Evolutionary conservation across 495 filamentous ascomycete genomes (phyloP), one percentile per base, ranked within the genome.

Genomic region (Geopyxis carbonaria): DNA sequence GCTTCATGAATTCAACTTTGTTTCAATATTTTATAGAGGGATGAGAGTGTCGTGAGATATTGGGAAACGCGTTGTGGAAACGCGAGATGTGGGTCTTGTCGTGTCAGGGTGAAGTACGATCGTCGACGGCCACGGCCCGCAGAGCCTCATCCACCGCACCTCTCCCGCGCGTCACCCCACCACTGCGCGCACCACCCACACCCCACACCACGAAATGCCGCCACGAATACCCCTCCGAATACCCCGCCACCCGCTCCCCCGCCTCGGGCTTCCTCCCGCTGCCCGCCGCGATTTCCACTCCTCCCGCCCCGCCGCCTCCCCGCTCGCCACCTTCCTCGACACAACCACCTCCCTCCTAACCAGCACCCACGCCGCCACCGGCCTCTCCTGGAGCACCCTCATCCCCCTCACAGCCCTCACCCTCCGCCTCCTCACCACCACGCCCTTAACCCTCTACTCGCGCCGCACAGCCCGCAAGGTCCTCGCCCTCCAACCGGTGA

Each of bases 381-480:
- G 64, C 31, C 65, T 78, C 2, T 70, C 82, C 44, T 92, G 83
- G 83, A 72, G 57, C 33, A 48, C 69, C 6, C 67, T 72, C 19
- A 69, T 93, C 38, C 83, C 84, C 0, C 62, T 80, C 38, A 64
- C 78, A 0, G 78, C 81, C 1, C 38, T 83, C 2, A 25, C 69
- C 32, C 59, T 87, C 34, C 74, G 75, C 39, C 61, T 66, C 22
- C 35, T 61, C 22, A 51, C 77, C 47, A 70, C 73, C 29, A 50
- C 76, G 2, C 80, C 79, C 0, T 43, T 78, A 2, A 58, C 66
- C 14, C 46, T 73, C 28, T 81, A 72, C 54, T 57, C 60, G 39
- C 64, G 58, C 40, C 43, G 42, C 42, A 51, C 64, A 38, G 15
- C 51, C 45, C 47, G 64, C 45, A 61, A 62, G 48, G 64, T 62